A percentile compares a stretch with the other conserved stretches of the same genome.
phyloP scores from a whole-genome alignment of 441 rosid species.

The Erodium trifolium region DNA sequence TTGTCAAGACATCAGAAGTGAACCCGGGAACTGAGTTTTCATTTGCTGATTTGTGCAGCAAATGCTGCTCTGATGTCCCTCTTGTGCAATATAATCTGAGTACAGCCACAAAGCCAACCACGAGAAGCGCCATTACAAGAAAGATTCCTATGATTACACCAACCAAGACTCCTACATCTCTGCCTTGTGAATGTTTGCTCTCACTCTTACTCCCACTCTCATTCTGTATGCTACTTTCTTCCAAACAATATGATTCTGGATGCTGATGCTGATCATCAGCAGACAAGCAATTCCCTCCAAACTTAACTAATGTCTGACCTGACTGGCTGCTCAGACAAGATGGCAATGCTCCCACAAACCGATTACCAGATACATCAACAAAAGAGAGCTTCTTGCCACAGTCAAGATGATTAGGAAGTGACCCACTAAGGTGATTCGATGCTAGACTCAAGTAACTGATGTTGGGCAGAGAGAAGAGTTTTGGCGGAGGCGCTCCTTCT shows the following conservation, averaged over 20 bases:
- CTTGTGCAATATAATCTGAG: slow-evolving; percentile 33
- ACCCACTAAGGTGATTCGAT: slow-evolving; percentile 45
- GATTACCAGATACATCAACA: slow-evolving; percentile 53
- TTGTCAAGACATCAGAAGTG: slow-evolving; percentile 44
- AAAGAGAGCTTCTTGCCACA: slow-evolving; percentile 51
- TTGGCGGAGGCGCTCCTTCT: slow-evolving; percentile 30
- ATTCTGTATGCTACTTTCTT: slow-evolving; percentile 17
- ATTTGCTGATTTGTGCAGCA: slow-evolving; percentile 40
- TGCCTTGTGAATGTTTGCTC: slow-evolving; percentile 25
- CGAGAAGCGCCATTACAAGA: slow-evolving; percentile 30
- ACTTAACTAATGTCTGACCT: slow-evolving; percentile 24
- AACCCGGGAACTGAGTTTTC: slow-evolving; percentile 36
- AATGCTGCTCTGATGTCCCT: slow-evolving; percentile 43
- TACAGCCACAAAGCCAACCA: slow-evolving; percentile 30
- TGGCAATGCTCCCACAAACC: slow-evolving; percentile 54
- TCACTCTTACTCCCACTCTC: slow-evolving; percentile 15
- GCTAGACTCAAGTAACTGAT: slow-evolving; percentile 50
- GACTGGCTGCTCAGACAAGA: slow-evolving; percentile 35
- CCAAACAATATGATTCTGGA: slow-evolving; percentile 42
- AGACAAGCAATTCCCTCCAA: slow-evolving; percentile 59
- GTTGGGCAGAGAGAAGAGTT: slow-evolving; percentile 43
- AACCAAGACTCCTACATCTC: slow-evolving; percentile 33
- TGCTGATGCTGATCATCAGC: slow-evolving; percentile 36
- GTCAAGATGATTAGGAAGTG: slow-evolving; percentile 35
- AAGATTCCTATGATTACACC: slow-evolving; percentile 36